phyloP scores from a whole-genome alignment of 2,329 filamentous ascomycete genomes.

The Epicoccum nigrum region DNA sequence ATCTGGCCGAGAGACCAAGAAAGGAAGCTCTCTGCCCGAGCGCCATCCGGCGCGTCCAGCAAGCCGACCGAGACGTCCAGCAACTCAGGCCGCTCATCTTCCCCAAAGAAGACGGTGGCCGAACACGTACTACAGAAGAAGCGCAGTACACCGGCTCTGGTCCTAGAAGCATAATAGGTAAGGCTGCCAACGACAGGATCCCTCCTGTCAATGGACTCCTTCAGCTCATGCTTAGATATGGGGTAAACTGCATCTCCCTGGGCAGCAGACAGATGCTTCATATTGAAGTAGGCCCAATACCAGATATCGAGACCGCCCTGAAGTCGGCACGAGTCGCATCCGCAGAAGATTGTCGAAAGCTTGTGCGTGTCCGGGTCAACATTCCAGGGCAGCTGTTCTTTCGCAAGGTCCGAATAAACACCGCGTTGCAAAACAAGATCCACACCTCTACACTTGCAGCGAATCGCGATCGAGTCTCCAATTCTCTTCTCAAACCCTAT shows the following conservation, averaged over 20 bases:
- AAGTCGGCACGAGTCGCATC: constrained; percentile 57
- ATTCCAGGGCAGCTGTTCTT: constrained; percentile 50
- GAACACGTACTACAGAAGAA: constrained; percentile 59
- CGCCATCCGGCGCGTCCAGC: constrained; percentile 53
- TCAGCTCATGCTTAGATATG: constrained; percentile 39
- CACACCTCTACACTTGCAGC: constrained; percentile 57
- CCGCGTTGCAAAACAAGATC: constrained; percentile 49
- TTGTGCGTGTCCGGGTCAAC: constrained; percentile 55
- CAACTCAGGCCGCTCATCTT: constrained; percentile 47
- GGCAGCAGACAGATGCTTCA: constrained; percentile 50
- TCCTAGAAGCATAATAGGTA: constrained; percentile 52
- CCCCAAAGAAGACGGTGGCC: constrained; percentile 55
- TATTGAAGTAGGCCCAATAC: constrained; percentile 54
- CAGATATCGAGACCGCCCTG: constrained; percentile 52
- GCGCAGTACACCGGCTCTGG: constrained; percentile 49
- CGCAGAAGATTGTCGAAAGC: constrained; percentile 50
- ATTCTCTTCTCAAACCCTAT: constrained; percentile 21
- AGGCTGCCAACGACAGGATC: constrained; percentile 54
- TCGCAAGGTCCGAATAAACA: constrained; percentile 31
- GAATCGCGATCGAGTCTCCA: constrained; percentile 44
- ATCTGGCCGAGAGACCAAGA: constrained; percentile 50
- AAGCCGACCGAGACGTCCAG: constrained; percentile 56
- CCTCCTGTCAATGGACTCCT: constrained; percentile 41
- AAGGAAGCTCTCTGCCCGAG: constrained; percentile 54
- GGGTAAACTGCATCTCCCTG: constrained; percentile 37